Evolutionary conservation across 2,329 filamentous ascomycete species (phyloP), one percentile per base, ranked within the genome.

Genomic region (Ophiostoma australiae): DNA sequence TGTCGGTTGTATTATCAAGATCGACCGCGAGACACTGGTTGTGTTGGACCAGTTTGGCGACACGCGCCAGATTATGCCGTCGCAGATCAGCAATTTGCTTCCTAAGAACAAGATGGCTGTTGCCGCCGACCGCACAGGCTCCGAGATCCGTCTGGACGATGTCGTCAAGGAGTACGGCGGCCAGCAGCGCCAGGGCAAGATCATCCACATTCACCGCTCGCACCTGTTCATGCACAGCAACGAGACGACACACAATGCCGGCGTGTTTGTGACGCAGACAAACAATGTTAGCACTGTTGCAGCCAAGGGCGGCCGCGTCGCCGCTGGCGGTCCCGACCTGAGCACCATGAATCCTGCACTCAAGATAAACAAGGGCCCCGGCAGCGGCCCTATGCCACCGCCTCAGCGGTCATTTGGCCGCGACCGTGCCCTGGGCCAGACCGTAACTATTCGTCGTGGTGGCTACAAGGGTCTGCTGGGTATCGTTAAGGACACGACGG

Each of bases 401-500:
- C 93, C 93, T 65, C 91, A 91, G 58, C 91, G 90, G 78, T 87
- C 89, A 69, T 93, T 93, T 76, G 89, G 91, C 31, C 88, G 93
- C 55, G 95, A 99, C 79, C 88, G 89, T 70, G 85, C 95, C 37
- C 89, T 98, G 74, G 94, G 94, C 63, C 94, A 97, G 82, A 97
- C 93, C 0, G 93, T 98, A 65, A 92, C 90, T 69, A 91, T 98
- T 77, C 88, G 90, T 71, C 93, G 90, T 78, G 95, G 95, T 37
- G 89, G 91, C 31, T 93, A 94, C 83, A 99, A 99, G 81, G 94
- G 94, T 71, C 85, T 97, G 63, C 84, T 98, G 61, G 95, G 95
- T 76, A 97, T 97, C 75, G 94, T 99, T 76, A 97, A 97, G 78
- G 94, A 98, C 78, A 91, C 94, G 0, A 97, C 92, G 7, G 94